Conservation (phyloP, 1,139 yeast species). For the Protomyces inouyei region DNA sequence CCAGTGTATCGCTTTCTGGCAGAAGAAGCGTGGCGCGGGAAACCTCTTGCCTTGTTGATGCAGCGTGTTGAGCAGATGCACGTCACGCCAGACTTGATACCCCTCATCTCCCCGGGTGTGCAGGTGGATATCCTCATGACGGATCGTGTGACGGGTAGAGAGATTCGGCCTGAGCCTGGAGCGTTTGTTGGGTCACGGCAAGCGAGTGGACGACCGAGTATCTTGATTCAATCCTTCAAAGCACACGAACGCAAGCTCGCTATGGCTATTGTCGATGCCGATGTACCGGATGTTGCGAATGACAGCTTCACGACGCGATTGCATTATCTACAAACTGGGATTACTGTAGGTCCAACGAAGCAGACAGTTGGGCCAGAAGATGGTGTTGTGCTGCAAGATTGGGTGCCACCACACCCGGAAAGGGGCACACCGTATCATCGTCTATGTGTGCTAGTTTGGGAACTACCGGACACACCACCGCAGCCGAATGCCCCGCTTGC, state of each 20-base stretch:
- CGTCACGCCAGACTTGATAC: slow-evolving; percentile 89
- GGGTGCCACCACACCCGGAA: slow-evolving; percentile 83
- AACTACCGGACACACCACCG: slow-evolving; percentile 47
- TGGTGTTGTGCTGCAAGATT: slow-evolving; percentile 54
- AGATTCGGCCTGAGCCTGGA: slow-evolving; percentile 38
- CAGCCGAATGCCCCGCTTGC: slow-evolving; percentile 6
- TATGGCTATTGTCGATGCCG: slow-evolving; percentile 81
- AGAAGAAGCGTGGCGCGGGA: slow-evolving; percentile 64
- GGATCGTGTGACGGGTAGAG: slow-evolving; percentile 70
- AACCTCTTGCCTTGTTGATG: slow-evolving; percentile 67
- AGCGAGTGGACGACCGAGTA: slow-evolving; percentile 66
- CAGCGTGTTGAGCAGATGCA: slow-evolving; percentile 83
- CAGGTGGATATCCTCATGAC: slow-evolving; percentile 70
- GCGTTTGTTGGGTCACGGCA: slow-evolving; percentile 64
- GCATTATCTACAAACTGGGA: slow-evolving; percentile 73
- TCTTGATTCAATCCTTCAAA: slow-evolving; percentile 71
- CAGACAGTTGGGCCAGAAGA: slow-evolving; percentile 51
- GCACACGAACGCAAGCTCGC: slow-evolving; percentile 56
- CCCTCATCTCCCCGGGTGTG: slow-evolving; percentile 78
- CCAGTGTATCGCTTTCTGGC: slow-evolving; percentile 75
- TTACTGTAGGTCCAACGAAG: slow-evolving; percentile 53
- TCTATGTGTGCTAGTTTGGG: slow-evolving; percentile 83
- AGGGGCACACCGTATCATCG: slow-evolving; percentile 80
- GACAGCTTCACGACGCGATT: slow-evolving; percentile 70
- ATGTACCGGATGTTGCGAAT: slow-evolving; percentile 67